Base-by-base conservation (phyloP, 345 rosid genomes). In the Nasturtium officinale region DNA sequence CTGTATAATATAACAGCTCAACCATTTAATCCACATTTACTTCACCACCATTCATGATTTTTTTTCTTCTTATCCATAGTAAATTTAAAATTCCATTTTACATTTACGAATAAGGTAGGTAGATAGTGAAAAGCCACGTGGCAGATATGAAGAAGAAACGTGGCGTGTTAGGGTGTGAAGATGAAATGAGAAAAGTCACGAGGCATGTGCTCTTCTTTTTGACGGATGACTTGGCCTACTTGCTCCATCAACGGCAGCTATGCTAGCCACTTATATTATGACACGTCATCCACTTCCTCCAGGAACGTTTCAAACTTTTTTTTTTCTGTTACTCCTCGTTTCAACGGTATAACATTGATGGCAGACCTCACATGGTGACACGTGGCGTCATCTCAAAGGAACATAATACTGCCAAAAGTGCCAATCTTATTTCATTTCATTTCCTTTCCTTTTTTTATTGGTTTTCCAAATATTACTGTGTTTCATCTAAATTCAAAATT, bases 131-230 rank as follows among this genome's bases (percentile, higher is more conserved):
- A 47, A 33, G 68, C 79, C 84, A 80, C 76, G 82, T 82, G 87
- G 84, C 52, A 23, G 45, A 69, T 40, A 68, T 65, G 30, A 48
- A 76, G 32, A 37, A 63, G 77, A 71, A 84, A 79, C 81, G 83
- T 81, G 86, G 87, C 83, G 79, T 78, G 83, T 40, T 59, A 61
- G 77, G 72, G 74, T 75, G 73, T 63, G 78, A 65, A 67, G 68
- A 45, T 25, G 26, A 37, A 37, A 40, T 50, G 30, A 53, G 75
- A 76, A 64, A 72, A 82, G 82, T 82, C 90, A 81, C 82, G 87
- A 75, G 82, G 57, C 76, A 72, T 73, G 67, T 61, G 81, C 69
- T 43, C 47, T 15, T 5, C 46, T 23, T 23, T 37, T 9, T 37
- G 17, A 40, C 47, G 2, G 67, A 48, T 66, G 73, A 77, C 63